phyloP scores from a whole-genome alignment of 169 alveolate genomes.

The Plasmodium malariae region DNA sequence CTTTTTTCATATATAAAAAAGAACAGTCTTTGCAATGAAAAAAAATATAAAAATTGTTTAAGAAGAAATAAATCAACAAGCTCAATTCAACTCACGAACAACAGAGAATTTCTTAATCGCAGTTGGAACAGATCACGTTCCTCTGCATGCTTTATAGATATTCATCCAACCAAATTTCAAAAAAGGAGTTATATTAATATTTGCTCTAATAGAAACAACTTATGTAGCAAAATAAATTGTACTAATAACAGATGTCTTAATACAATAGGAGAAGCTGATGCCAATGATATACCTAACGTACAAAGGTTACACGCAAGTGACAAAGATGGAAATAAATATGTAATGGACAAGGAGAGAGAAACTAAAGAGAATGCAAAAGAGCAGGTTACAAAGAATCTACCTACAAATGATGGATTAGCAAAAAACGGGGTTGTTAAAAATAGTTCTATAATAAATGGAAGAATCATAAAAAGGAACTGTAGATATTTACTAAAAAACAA shows the following conservation, averaged over 20 bases:
- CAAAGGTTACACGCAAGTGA: too few relatives aligned
- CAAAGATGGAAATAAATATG: too few relatives aligned
- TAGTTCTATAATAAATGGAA: conserved; percentile 23
- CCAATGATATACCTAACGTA: too few relatives aligned
- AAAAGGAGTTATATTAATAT: neutral
- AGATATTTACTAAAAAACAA: conserved; percentile 33
- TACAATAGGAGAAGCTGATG: neutral
- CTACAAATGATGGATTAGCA: neutral
- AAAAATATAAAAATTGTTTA: conserved; percentile 14
- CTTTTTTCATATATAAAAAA: conserved; percentile 47
- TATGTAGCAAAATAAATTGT: neutral
- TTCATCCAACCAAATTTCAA: neutral
- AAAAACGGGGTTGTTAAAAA: too few relatives aligned
- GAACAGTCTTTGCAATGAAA: conserved; percentile 62
- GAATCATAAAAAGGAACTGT: conserved; percentile 30
- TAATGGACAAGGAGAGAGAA: too few relatives aligned
- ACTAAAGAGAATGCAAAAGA: too few relatives aligned
- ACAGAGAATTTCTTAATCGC: neutral
- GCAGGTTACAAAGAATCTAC: neutral
- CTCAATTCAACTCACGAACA: neutral
- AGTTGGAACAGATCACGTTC: neutral
- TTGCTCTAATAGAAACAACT: neutral
- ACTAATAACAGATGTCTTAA: neutral
- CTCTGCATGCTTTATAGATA: neutral
- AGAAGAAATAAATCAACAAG: conserved; percentile 40